phyloP scores from a whole-genome alignment of 2,329 filamentous ascomycete species.

The Chaetomium sp. region DNA sequence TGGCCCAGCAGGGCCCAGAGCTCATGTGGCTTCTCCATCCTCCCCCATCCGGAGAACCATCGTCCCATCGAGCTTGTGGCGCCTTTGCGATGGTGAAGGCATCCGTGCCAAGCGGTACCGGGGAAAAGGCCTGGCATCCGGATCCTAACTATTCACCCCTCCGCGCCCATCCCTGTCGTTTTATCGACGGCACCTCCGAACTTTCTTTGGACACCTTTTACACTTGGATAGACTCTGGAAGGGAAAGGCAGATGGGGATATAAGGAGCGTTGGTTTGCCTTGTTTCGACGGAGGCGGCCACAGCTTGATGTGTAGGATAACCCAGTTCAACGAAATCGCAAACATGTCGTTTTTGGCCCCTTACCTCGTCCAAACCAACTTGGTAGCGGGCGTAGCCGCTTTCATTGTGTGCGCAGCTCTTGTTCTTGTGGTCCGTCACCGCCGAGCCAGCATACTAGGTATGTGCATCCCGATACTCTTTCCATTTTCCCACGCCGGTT shows the following conservation, averaged over 20 bases:
- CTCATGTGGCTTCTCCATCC: constrained; percentile 8
- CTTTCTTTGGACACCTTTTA: neutral
- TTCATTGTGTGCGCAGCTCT: neutral
- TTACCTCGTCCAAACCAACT: neutral
- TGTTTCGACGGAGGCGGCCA: neutral
- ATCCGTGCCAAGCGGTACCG: neutral
- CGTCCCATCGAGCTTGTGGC: neutral
- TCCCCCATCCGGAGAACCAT: neutral
- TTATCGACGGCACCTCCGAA: constrained; percentile 11
- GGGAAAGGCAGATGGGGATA: neutral
- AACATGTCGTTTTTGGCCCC: neutral
- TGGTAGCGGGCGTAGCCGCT: neutral
- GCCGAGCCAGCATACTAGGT: neutral
- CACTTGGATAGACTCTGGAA: neutral
- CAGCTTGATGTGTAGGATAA: neutral
- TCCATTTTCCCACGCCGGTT: neutral
- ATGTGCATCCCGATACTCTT: neutral
- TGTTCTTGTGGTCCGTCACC: neutral
- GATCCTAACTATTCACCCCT: neutral
- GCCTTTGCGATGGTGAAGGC: neutral
- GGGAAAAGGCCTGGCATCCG: neutral
- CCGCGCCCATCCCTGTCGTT: neutral
- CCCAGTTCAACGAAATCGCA: neutral
- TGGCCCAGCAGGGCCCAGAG: neutral
- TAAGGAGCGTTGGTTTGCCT: neutral